Base-by-base conservation (phyloP, 129 eudicot species). In the Sambucus nigra region DNA sequence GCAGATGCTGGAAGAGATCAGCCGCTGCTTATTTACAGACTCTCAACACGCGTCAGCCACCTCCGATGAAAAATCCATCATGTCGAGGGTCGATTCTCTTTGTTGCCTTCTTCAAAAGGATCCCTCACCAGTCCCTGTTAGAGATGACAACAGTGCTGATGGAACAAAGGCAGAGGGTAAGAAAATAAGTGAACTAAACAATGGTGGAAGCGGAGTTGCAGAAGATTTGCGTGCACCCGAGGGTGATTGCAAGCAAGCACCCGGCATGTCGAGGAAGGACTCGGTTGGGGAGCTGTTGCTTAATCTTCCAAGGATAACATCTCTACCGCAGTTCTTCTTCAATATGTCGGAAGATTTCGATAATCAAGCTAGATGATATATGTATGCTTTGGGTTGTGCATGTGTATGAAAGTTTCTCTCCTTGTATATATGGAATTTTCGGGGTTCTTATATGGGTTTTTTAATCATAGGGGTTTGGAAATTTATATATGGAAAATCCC, bases 21-120 rank as follows among this genome's bases (percentile, higher is more conserved):
- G 76, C 55, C 79, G 79, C 20, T 84, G 83, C 80, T 72, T 89
- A 59, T 81, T 84, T 32, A 78, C 65, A 3, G 97, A 89, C 46
- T 51, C 78, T 26, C 93, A 84, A 35, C 26, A 56, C 15, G 41
- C 60, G n/a, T 53, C 81, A 19, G 66, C 69, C 10, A 47, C 75
- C 55, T 75, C 94, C 1, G 93, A 89, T 54, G 97, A 89, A 59
- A 75, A 84, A 44, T 72, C 80, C 20, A 71, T 89, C 31, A 78
- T 89, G 93, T 70, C 93, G 12, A 70, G 97, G 67, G 95, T 89
- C 49, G 61, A 89, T 53, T 89, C 97, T 25, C 88, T 84, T 21
- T 81, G 87, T 72, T 81, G 93, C 75, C 93, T 89, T 47, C 72
- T 89, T 18, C 93, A 84, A n/a, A 88, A 76, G 53, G 97, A 83